Percentiles rank a stretch among this genome's conserved stretches.
Evolutionary conservation across 495 filamentous ascomycete genomes (phyloP).

Genomic region (Penicillium egyptiacum): DNA sequence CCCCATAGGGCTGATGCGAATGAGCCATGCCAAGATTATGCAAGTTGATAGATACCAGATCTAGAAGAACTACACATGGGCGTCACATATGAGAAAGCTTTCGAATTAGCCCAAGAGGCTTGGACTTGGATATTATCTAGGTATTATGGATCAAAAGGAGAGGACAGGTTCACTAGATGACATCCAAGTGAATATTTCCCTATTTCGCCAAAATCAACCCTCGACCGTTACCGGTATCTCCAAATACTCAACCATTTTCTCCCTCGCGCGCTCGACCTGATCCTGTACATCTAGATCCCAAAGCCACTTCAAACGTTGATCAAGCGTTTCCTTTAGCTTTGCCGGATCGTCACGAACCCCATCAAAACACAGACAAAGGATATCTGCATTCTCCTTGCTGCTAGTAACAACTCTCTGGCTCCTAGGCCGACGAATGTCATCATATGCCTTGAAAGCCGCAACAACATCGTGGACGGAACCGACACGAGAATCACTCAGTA

Average conservation of each 20-base stretch:
- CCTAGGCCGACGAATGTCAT: slow-evolving; percentile 55
- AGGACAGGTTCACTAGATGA: too few species aligned
- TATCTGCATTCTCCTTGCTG: slow-evolving; percentile 46
- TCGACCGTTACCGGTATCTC: neutral
- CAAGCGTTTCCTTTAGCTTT: slow-evolving; percentile 41
- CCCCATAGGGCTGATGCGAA: too few species aligned
- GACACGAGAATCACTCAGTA: slow-evolving; percentile 48
- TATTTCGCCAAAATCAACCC: neutral
- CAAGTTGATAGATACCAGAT: too few species aligned
- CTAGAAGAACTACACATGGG: too few species aligned
- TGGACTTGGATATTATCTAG: too few species aligned
- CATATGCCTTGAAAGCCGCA: slow-evolving; percentile 61
- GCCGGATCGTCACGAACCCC: slow-evolving; percentile 44
- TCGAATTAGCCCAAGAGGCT: too few species aligned
- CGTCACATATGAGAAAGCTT: too few species aligned
- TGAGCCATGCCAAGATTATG: too few species aligned
- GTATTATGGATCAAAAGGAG: too few species aligned
- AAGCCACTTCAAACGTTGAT: slow-evolving; percentile 51
- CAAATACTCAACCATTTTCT: slow-evolving; percentile 18
- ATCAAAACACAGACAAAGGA: slow-evolving; percentile 45
- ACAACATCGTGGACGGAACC: slow-evolving; percentile 20
- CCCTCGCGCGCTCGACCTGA: slow-evolving; percentile 29
- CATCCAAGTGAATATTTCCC: neutral
- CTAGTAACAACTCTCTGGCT: slow-evolving; percentile 50
- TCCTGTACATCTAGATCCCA: slow-evolving; percentile 43